Evolutionary conservation across 345 rosid species (phyloP).

Genomic region (Syzygium grande): DNA sequence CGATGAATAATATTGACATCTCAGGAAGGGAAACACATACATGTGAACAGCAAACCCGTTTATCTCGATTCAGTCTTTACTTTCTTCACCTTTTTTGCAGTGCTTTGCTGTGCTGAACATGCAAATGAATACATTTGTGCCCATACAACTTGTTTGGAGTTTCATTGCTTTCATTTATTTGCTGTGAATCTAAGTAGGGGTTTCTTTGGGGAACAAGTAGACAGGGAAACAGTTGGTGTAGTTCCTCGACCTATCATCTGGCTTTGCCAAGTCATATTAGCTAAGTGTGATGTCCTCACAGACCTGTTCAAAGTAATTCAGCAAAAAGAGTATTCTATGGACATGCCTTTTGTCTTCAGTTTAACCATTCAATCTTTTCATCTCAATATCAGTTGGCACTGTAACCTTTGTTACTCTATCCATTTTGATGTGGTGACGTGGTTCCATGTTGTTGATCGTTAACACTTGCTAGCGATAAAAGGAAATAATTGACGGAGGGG

Average conservation of each 20-base stretch:
- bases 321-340: neutral
- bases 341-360: neutral
- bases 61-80: neutral
- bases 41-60: fast-evolving
- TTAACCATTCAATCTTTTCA: neutral
- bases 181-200: neutral
- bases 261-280: neutral
- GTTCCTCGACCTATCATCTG: neutral
- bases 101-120: neutral
- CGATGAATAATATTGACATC: neutral
- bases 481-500: neutral
- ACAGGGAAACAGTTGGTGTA: fast-evolving
- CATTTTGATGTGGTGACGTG: neutral
- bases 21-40: neutral
- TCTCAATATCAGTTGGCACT: neutral
- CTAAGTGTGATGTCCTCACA: neutral
- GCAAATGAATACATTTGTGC: neutral
- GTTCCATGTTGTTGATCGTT: neutral
- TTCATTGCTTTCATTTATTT: neutral
- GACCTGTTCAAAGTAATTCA: neutral
- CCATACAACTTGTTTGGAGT: neutral
- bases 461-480: neutral
- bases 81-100: neutral
- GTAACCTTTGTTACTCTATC: neutral
- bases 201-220: neutral